Base-by-base conservation (phyloP, 1,139 yeast species). In the Lodderomyces beijingensis region DNA sequence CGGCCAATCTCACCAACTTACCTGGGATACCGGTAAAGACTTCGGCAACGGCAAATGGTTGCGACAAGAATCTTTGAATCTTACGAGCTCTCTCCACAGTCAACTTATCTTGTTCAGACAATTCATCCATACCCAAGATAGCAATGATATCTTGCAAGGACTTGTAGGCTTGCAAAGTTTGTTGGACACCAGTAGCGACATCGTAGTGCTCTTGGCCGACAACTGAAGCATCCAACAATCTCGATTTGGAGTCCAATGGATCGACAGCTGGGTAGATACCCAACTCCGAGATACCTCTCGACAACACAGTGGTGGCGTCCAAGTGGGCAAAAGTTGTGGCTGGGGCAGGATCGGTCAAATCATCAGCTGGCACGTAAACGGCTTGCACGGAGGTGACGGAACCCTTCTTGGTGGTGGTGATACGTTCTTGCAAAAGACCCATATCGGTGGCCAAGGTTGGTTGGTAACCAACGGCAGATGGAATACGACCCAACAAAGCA, bases 181-280 rank as follows among this genome's bases (percentile, higher is more conserved):
- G 94, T 78, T 91, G 98, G 53, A 91, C 98, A 60, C 71, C 65
- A 52, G 95, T 75, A 49, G 98, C 98, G 65, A 84, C 89, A 53
- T 81, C 83, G 75, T 91, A 91, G 76, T 91, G 98, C 76, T 91
- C 98, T 73, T 87, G 85, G 70, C 98, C 98, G 57, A 91, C 96
- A 59, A 91, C 94, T 48, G 96, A 65, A 59, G 81, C 95, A 67
- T 91, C 98, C 67, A 91, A 82, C 70, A 91, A 85, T 83, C 98
- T 89, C 46, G 98, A 91, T 74, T 85, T 91, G 63, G 98, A 91
- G 74, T 91, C 98, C 71, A 91, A 86, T 64, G 98, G 98, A 76
- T 91, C 98, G 78, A 91, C 98, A 64, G 98, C 98, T 65, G 98
- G 98, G 88, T 91, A 91, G 69, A 91, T 91, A 88, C 98, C 98